A percentile compares a stretch with the other conserved stretches of the same genome.
Conservation (phyloP, 495 filamentous ascomycete genomes). For the Aspergillus nidulans region DNA sequence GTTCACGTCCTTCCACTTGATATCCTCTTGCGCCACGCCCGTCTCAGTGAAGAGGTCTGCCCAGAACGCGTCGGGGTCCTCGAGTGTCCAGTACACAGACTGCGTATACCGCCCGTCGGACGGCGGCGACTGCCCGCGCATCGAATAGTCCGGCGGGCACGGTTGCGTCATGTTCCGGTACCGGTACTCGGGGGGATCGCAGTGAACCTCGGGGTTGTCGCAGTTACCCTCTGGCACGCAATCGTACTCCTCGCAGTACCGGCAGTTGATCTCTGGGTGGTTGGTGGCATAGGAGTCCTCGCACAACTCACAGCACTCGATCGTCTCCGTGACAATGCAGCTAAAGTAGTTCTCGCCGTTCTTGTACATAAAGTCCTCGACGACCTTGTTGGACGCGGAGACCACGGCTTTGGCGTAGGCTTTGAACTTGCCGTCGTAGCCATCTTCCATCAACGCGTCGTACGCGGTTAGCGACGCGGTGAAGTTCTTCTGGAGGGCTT, state of each 20-base stretch:
- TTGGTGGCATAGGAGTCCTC: background rate
- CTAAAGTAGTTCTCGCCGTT: conserved; percentile 1
- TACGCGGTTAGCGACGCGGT: background rate
- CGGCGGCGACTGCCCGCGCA: background rate
- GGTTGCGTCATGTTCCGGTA: conserved; percentile 1
- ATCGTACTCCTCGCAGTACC: conserved; percentile 2
- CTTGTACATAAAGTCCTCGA: background rate
- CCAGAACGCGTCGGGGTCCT: background rate
- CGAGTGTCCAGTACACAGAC: conserved; percentile 3
- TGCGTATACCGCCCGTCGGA: background rate
- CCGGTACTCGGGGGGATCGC: background rate
- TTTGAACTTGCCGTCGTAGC: conserved; percentile 2
- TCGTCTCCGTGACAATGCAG: conserved; percentile 1
- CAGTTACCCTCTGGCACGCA: background rate
- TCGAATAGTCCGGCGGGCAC: background rate
- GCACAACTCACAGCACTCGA: background rate
- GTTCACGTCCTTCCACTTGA: background rate
- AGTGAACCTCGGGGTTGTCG: background rate
- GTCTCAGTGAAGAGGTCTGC: background rate
- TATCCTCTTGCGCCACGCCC: background rate
- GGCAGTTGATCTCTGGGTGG: background rate
- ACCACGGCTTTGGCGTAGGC: conserved; percentile 7
- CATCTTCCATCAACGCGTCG: background rate
- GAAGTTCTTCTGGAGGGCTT: background rate
- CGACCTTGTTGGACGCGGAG: background rate